Percentiles rank a stretch among this genome's conserved stretches.
Conservation (phyloP, 2,329 filamentous ascomycete genomes). For the Pseudonectria buxi region DNA sequence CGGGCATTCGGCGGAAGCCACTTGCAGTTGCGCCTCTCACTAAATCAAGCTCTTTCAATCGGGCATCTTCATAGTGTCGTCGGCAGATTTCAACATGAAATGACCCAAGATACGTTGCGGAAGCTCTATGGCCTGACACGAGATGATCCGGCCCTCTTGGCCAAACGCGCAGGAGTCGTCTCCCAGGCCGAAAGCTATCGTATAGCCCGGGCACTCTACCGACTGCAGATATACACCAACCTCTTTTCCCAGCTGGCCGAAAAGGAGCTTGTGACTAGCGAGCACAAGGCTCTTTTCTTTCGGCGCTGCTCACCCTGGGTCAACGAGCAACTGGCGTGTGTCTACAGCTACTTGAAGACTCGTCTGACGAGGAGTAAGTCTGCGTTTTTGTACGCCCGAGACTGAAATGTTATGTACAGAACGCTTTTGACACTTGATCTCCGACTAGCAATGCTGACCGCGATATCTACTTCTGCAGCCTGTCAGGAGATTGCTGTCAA, state of each 20-base stretch:
- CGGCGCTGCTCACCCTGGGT: constrained; percentile 15
- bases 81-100: constrained; percentile 4
- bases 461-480: constrained; percentile 13
- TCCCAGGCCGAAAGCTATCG: constrained; percentile 10
- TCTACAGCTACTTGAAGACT: constrained; percentile 15
- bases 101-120: constrained; percentile 5
- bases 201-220: constrained; percentile 14
- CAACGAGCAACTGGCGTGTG: constrained; percentile 16
- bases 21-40: constrained; percentile 5
- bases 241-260: constrained; percentile 10
- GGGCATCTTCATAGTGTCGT: constrained; percentile 10
- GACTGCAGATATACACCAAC: constrained; percentile 18
- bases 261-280: background rate
- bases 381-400: background rate
- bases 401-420: background rate
- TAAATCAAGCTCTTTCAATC: constrained; percentile 12
- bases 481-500: constrained; percentile 15
- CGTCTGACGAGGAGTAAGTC: constrained; percentile 13
- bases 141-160: constrained; percentile 3
- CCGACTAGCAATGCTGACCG: constrained; percentile 14
- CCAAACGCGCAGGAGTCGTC: background rate
- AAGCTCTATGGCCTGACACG: constrained; percentile 11
- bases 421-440: constrained; percentile 4
- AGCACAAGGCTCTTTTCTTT: constrained; percentile 16
- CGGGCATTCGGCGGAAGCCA: constrained; percentile 4